Base-by-base conservation (phyloP, 2,329 filamentous ascomycete species). In the Phaeosphaeriaceae sp. region DNA sequence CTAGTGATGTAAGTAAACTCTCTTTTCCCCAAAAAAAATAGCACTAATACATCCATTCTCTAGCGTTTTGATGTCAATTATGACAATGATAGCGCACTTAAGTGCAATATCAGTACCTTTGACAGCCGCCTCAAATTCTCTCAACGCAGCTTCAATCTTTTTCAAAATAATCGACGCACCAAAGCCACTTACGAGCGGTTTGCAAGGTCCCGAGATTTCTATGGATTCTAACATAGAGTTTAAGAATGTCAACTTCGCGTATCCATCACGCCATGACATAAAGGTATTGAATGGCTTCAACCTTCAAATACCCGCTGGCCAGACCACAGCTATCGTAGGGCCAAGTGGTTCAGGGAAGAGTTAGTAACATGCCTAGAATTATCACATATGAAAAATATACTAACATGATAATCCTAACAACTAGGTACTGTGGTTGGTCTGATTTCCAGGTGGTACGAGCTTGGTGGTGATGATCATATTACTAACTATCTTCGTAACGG, bases 301-400 rank as follows among this genome's bases (percentile, higher is more conserved):
- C 46, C 82, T 97, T 1, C 72, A 81, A 1, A 87, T 96, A 32
- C 90, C 90, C 2, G 90, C 91, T 4, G 92, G 92, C n/a, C 95
- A 95, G 76, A 91, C 87, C 2, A 97, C 92, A 2, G 93, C 93
- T 1, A 79, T 97, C 11, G 93, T 97, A 6, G 93, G 93, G 44
- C 90, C 92, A 0, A 96, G 92, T 16, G 93, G 92, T 5, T 95
- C 89, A 28, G 93, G 93, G 32, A 97, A 97, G 76, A 92, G 39
- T 41, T 11, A 32, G 39, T 18, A 17, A 15, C 12, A 21, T 16
- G 13, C 37, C 23, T 26, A n/a, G n/a, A n/a, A n/a, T n/a, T n/a
- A n/a, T n/a, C n/a, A n/a, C n/a, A n/a, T n/a, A n/a, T n/a, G n/a
- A n/a, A n/a, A n/a, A n/a, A n/a, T n/a, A n/a, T n/a, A n/a, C n/a